Conservation (phyloP, 2,329 filamentous ascomycete species). For the Davidsoniella eucalypti region DNA sequence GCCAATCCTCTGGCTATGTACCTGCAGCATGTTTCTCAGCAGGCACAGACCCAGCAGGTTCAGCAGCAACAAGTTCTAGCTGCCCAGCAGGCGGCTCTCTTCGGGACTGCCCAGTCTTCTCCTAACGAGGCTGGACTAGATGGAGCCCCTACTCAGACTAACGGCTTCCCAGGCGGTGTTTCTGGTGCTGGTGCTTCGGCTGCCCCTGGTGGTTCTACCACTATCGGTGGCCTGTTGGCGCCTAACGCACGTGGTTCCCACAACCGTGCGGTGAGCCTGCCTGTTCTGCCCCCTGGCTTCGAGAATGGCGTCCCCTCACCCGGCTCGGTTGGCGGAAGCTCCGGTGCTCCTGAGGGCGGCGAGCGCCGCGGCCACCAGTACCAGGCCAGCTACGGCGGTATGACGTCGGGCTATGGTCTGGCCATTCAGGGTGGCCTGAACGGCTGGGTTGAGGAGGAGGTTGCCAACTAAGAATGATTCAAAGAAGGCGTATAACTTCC, state of each 20-base stretch:
- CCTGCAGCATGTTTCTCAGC: slow-evolving; percentile 63
- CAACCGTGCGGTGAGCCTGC: slow-evolving; percentile 78
- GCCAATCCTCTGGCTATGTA: slow-evolving; percentile 92
- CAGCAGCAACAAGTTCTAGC: slow-evolving; percentile 56
- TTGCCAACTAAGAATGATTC: slow-evolving; percentile 32
- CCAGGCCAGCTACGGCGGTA: slow-evolving; percentile 44
- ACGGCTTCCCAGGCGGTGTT: slow-evolving; percentile 50
- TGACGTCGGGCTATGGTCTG: slow-evolving; percentile 39
- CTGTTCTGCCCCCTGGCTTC: slow-evolving; percentile 48
- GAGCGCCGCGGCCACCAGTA: slow-evolving; percentile 50
- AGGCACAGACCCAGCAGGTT: slow-evolving; percentile 57
- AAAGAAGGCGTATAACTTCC: background rate
- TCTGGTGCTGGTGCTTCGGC: slow-evolving; percentile 44
- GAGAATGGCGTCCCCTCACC: slow-evolving; percentile 40
- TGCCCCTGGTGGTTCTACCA: slow-evolving; percentile 42
- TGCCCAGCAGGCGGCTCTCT: slow-evolving; percentile 66
- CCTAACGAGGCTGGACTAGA: slow-evolving; percentile 41
- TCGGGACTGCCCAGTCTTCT: slow-evolving; percentile 51
- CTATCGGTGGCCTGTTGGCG: slow-evolving; percentile 61
- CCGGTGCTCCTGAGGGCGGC: slow-evolving; percentile 23
- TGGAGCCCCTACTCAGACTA: slow-evolving; percentile 36
- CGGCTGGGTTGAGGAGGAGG: slow-evolving; percentile 52
- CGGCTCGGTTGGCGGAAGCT: slow-evolving; percentile 23
- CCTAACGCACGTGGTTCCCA: slow-evolving; percentile 47
- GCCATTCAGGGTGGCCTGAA: slow-evolving; percentile 48